Conservation (phyloP, 345 rosid species). For the Euphorbia peplus region DNA sequence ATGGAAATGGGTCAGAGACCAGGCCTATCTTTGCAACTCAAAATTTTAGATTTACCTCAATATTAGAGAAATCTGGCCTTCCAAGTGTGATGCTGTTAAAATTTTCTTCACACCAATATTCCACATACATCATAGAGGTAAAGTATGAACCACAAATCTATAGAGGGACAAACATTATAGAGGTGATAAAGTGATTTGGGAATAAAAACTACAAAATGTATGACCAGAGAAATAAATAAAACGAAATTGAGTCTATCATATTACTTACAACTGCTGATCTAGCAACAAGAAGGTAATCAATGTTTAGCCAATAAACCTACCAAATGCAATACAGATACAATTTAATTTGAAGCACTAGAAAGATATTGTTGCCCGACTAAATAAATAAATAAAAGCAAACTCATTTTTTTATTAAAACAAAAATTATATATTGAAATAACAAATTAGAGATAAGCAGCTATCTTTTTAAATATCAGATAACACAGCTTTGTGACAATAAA, state of each 20-base stretch:
- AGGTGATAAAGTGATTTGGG: not conserved
- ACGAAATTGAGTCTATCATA: conserved; percentile 2
- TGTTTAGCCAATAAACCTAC: conserved; percentile 90
- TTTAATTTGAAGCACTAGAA: not conserved
- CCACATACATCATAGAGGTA: conserved; percentile 85
- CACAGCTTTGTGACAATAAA: not conserved
- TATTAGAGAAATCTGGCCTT: conserved; percentile 79
- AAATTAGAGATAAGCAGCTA: not conserved
- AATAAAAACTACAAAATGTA: not conserved
- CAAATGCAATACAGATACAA: not conserved
- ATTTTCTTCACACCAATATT: conserved; percentile 94
- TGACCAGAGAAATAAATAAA: not conserved
- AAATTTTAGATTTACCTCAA: conserved; percentile 56
- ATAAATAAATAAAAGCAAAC: not conserved
- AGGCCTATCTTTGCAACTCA: not conserved
- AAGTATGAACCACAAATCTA: conserved; percentile 85
- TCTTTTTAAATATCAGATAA: not conserved
- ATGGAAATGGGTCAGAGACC: not conserved
- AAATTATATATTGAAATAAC: not conserved
- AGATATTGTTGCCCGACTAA: not conserved
- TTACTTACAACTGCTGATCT: conserved; percentile 80
- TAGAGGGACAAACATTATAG: conserved; percentile 15
- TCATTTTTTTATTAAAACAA: not conserved
- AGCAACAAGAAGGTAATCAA: conserved; percentile 83
- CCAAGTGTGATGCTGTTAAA: conserved; percentile 69